Evolutionary conservation across 305 asterid species (phyloP).

Genomic region (Withania somnifera): DNA sequence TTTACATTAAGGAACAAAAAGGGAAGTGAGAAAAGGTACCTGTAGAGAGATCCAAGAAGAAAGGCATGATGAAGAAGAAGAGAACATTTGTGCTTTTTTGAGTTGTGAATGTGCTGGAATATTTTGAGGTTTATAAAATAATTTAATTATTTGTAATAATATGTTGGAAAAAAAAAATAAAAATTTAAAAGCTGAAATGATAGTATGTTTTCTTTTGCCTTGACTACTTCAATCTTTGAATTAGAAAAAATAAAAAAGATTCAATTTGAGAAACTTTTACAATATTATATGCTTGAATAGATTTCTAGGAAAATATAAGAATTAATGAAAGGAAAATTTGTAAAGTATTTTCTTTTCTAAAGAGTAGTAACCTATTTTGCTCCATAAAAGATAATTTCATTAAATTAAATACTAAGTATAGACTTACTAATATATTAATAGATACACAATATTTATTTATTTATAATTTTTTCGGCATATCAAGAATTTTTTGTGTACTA

Average conservation of each 20-base stretch:
- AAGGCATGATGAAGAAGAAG: not conserved
- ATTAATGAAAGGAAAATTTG: no score
- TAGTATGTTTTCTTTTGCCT: not conserved
- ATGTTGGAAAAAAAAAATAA: not conserved
- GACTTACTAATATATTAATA: no score
- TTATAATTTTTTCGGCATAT: no score
- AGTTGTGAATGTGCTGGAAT: not conserved
- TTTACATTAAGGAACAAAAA: not conserved
- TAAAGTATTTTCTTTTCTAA: no score
- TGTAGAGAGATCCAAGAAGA: constrained; percentile 8
- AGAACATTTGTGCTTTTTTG: not conserved
- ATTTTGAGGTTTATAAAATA: not conserved
- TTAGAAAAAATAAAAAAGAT: no score
- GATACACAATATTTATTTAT: no score
- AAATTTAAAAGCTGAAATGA: not conserved
- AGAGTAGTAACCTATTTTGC: no score
- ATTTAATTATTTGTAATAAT: not conserved
- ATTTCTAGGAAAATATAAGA: not conserved
- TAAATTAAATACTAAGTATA: no score
- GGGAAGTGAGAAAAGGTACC: not conserved
- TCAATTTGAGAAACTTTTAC: not conserved
- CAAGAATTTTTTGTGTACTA: no score
- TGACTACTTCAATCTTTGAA: not conserved
- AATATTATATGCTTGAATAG: not conserved
- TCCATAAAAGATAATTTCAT: no score